Base-by-base conservation (phyloP, 768 basidiomycete genomes). In the Austroboletus festivus region DNA sequence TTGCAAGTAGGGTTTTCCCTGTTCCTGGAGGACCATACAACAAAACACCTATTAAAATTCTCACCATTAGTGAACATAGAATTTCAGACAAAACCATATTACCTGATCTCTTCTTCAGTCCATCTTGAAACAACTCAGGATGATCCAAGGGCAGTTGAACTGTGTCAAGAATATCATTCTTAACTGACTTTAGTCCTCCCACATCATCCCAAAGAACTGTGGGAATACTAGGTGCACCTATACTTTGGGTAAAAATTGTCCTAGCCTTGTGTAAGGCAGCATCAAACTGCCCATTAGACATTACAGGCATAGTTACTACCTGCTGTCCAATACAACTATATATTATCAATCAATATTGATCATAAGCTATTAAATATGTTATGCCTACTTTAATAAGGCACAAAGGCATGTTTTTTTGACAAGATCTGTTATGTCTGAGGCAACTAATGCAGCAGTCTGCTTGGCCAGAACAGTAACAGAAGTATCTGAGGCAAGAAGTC, bases 141-240 rank as follows among this genome's bases (percentile, higher is more conserved):
- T 89, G 82, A 40, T 93, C 88, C 18, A 97, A 68, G 1, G 94
- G 94, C 3, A 97, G 73, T 60, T 96, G 93, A 38, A 97, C 89
- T 18, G 94, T 99, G 60, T 99, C 95, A 50, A 98, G 71, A 46
- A 99, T 97, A 57, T 97, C 95, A 31, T 80, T 68, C 64, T 97
- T 98, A 49, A 96, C 91, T 51, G 76, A 71, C 3, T 82, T 84
- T 11, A 99, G 71, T 4, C 96, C 96, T 22, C 96, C 96, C 12
- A 99, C 87, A 64, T 99, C 96, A 65, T 97, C 93, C 96, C 96
- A 99, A 0, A 86, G 79, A 1, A 99, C 93, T 53, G 78, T 86
- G 1, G 96, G 96, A 30, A 99, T 99, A 56, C 88, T 93, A 0
- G 96, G 96, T 21, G 93, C 92, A n/a, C 94, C 95, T 51, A 98